phyloP scores from a whole-genome alignment of 2,329 filamentous ascomycete species.

The Aspergillus unguis region DNA sequence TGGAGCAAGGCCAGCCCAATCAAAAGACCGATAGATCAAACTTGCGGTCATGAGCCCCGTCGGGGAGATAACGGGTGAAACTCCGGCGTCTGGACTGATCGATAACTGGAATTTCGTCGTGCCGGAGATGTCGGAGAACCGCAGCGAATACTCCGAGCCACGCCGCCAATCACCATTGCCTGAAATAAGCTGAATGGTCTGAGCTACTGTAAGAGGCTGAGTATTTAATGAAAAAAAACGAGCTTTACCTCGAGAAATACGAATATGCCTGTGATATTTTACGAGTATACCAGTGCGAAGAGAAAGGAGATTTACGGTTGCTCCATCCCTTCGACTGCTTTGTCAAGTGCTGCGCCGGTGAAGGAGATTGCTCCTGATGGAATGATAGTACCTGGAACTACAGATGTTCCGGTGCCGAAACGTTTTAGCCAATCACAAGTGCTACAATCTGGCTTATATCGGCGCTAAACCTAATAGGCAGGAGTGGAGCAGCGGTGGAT shows the following conservation, averaged over 20 bases:
- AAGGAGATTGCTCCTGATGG: no score
- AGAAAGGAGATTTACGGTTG: no score
- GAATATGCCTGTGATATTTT: no score
- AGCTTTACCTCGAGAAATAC: no score
- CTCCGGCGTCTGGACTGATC: slow-evolving; percentile 7
- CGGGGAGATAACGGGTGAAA: slow-evolving; percentile 19
- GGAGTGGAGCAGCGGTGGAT: slow-evolving; percentile 26
- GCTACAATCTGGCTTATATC: slow-evolving; percentile 21
- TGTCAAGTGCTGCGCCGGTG: no score
- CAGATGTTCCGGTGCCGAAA: neutral
- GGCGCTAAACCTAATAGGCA: slow-evolving; percentile 28
- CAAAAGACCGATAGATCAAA: slow-evolving; percentile 16
- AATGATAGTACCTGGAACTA: no score
- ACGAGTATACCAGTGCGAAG: no score
- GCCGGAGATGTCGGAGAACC: slow-evolving; percentile 2
- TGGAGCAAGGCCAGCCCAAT: slow-evolving; percentile 9
- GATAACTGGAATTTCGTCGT: neutral
- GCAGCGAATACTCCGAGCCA: slow-evolving; percentile 1
- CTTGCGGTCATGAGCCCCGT: slow-evolving; percentile 7
- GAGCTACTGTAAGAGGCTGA: no score
- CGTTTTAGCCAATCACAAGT: slow-evolving; percentile 21
- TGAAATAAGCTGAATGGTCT: slow-evolving; percentile 20
- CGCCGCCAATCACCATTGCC: slow-evolving; percentile 14
- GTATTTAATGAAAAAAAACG: no score
- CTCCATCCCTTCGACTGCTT: no score